phyloP scores from a whole-genome alignment of 1,284 basidiomycete species.

The Cerioporus squamosus region DNA sequence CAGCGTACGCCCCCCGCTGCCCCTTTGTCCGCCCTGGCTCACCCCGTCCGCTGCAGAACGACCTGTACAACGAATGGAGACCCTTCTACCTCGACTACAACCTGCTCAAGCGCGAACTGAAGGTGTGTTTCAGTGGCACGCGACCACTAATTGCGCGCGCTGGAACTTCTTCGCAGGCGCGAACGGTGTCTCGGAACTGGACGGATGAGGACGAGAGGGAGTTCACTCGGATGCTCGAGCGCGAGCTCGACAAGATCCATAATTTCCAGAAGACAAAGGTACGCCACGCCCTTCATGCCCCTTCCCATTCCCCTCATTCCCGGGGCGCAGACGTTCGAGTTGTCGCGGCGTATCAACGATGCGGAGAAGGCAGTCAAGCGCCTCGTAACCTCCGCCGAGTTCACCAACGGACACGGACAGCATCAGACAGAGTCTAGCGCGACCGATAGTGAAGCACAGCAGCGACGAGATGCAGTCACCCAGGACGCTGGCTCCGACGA shows the following conservation, averaged over 20 bases:
- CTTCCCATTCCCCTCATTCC: background rate
- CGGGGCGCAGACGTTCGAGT: constrained; percentile 74
- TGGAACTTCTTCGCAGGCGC: constrained; percentile 43
- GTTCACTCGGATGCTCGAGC: constrained; percentile 81
- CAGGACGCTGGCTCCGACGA: constrained; percentile 71
- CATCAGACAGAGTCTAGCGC: constrained; percentile 13
- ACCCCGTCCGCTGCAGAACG: constrained; percentile 53
- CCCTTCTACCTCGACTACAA: constrained; percentile 92
- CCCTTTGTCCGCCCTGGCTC: background rate
- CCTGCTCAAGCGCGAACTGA: constrained; percentile 87
- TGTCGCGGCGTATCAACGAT: constrained; percentile 78
- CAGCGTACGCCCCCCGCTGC: constrained; percentile 55
- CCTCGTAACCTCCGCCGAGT: constrained; percentile 67
- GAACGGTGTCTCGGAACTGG: constrained; percentile 71
- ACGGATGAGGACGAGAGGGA: constrained; percentile 78
- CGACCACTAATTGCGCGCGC: constrained; percentile 9
- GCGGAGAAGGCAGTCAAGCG: constrained; percentile 82
- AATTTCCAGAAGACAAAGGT: constrained; percentile 95
- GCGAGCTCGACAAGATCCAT: constrained; percentile 95
- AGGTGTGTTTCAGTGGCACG: constrained; percentile 49
- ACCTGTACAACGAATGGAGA: constrained; percentile 89
- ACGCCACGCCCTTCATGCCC: constrained; percentile 15
- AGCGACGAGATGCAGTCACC: constrained; percentile 50
- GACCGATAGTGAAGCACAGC: constrained; percentile 63
- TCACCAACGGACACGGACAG: constrained; percentile 25